Evolutionary conservation across 2,329 filamentous ascomycete genomes (phyloP), one percentile per base, ranked within the genome.

Genomic region (Shiraia sp.): DNA sequence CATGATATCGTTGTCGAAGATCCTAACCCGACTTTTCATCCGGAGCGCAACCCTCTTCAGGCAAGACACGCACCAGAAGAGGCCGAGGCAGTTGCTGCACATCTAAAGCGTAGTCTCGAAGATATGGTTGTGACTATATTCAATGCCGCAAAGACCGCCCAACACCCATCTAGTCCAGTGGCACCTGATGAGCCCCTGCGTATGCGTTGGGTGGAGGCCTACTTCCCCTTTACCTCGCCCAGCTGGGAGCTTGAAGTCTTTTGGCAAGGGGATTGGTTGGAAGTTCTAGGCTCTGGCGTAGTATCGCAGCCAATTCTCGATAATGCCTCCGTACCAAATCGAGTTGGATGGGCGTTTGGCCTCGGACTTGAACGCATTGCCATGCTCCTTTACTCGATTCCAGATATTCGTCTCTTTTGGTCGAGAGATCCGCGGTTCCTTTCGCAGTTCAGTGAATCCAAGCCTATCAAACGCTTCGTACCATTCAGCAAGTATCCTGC

Each of bases 381-480:
- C 47, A 99, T 99, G 93, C 81, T 99, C 25, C 81, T 99, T 16
- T 99, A 96, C 75, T 86, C 88, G 45, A 95, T 99, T 45, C 90
- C 91, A 0, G 93, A 99, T 65, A 99, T 99, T 56, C 86, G 93
- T 10, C 82, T 97, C 4, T 97, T 99, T 75, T 99, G 93, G 93
- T 95, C 88, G 23, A 76, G 78, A 40, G 93, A 99, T 67, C 65
- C 79, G 57, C 82, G 93, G 7, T 99, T 99, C 72, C 73, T 95
- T n/a, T 76, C 75, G 9, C 93, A 99, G 70, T 99, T 99, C 70
- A 68, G 51, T 40, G 53, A 61, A 45, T 53, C 44, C 46, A 70
- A 25, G 65, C 71, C 29, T 70, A 77, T 83, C 46, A 75, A 73
- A 15, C 82, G 81, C 36, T 99, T 95, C 68, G 78, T 83, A 46